These are phyloP conservation scores for Hypoxylon sp. DNA, from an alignment of 2,329 filamentous ascomycete species.

Conservation along the genomic window DNA sequence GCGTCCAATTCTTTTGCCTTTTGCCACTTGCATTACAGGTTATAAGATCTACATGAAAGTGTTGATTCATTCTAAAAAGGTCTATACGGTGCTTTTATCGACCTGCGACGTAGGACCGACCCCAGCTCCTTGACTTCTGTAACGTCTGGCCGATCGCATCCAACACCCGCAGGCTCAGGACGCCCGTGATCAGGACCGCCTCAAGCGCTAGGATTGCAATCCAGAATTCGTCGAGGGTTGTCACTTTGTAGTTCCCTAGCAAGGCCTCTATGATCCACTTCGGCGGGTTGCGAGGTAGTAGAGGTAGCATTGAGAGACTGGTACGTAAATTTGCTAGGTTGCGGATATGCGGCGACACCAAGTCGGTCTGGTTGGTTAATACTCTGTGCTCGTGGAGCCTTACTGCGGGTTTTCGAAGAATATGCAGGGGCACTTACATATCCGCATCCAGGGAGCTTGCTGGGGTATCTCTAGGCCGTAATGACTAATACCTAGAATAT, in stretches of 20 bases:
- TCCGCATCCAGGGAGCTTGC: neutral
- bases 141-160: constrained; percentile 25
- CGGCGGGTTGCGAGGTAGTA: constrained; percentile 39
- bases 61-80: neutral
- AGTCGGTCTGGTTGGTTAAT: constrained; percentile 30
- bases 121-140: constrained; percentile 18
- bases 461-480: neutral
- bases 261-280: constrained; percentile 41
- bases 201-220: constrained; percentile 60
- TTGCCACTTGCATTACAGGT: neutral
- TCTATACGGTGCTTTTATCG: constrained; percentile 6
- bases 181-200: constrained; percentile 58
- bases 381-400: constrained; percentile 9
- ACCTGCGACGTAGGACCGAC: neutral
- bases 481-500: neutral
- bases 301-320: constrained; percentile 23
- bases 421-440: constrained; percentile 8
- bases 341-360: neutral
- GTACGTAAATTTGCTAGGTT: neutral
- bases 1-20: constrained; percentile 19
- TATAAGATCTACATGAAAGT: neutral
- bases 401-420: neutral
- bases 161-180: constrained; percentile 44
- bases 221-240: constrained; percentile 61
- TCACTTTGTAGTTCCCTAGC: constrained; percentile 51